A percentile compares a stretch with the other conserved stretches of the same genome.
Evolutionary conservation across 208 protist species (phyloP).

Genomic region (Endotrypanum monterogeii): DNA sequence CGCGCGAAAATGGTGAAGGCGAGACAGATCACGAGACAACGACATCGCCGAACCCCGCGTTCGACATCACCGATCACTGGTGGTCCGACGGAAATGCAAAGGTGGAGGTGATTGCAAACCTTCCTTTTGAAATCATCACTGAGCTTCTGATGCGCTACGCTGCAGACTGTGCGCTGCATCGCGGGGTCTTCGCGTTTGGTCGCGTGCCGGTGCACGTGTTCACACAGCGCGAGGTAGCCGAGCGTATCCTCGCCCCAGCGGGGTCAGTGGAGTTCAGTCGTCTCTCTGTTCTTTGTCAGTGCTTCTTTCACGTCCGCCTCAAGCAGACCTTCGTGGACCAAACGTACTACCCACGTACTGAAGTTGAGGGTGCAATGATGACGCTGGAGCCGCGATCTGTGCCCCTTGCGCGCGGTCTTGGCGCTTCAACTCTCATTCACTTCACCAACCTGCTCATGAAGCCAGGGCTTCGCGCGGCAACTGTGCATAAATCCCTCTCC

Average conservation of each 20-base stretch:
- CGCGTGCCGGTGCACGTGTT: conserved; percentile 88
- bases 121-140: conserved; percentile 82
- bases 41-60: conserved; percentile 42
- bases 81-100: conserved; percentile 84
- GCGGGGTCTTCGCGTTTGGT: conserved; percentile 79
- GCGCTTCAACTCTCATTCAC: conserved; percentile 75
- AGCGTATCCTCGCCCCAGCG: conserved; percentile 74
- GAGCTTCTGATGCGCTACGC: conserved; percentile 88
- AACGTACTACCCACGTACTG: conserved; percentile 88
- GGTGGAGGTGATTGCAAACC: conserved; percentile 87
- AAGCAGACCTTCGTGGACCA: conserved; percentile 80
- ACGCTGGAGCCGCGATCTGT: conserved; percentile 74
- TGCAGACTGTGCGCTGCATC: conserved; percentile 68
- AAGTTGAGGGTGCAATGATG: conserved; percentile 78
- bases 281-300: conserved; percentile 81
- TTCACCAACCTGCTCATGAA: conserved; percentile 83
- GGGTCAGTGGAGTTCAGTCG: conserved; percentile 82
- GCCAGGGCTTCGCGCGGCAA: conserved; percentile 56
- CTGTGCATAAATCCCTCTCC: conserved; percentile 71
- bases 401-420: conserved; percentile 49
- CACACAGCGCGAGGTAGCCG: conserved; percentile 86
- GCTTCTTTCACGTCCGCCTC: conserved; percentile 77
- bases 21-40: neutral
- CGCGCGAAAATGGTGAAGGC: neutral
- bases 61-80: conserved; percentile 65